Conservation (phyloP, 2,329 filamentous ascomycete species). For the Penicillium sp. region DNA sequence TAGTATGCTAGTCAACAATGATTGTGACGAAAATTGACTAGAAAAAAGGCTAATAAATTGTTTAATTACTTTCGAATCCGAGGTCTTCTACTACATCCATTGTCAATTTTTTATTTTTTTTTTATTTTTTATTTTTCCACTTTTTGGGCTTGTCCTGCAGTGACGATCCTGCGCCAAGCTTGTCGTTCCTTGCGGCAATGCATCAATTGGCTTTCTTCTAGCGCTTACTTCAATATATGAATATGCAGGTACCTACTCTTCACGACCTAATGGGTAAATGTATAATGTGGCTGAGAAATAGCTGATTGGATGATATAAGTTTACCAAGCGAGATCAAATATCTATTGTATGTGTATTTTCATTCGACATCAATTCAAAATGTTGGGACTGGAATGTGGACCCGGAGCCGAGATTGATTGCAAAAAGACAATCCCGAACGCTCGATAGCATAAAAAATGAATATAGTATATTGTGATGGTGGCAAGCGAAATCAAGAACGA, state of each 20-base stretch:
- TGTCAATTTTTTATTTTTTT: too few species aligned
- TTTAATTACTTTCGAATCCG: background rate
- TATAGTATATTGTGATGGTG: background rate
- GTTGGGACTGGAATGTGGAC: slow-evolving; percentile 20
- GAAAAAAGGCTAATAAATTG: background rate
- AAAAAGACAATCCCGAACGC: slow-evolving; percentile 3
- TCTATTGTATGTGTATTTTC: slow-evolving; percentile 12
- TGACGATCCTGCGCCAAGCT: slow-evolving; percentile 18
- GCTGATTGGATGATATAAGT: background rate
- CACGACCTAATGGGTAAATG: background rate
- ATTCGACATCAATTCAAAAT: slow-evolving; percentile 11
- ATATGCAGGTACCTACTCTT: background rate
- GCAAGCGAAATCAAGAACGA: background rate
- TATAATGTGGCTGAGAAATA: background rate
- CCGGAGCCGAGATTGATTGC: background rate
- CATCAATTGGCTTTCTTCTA: slow-evolving; percentile 2
- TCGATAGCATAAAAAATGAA: background rate
- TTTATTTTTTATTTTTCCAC: too few species aligned
- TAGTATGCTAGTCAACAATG: background rate
- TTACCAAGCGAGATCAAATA: background rate
- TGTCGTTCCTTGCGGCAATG: slow-evolving; percentile 9
- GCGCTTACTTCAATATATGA: background rate
- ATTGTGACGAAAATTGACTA: background rate
- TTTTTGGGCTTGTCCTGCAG: slow-evolving; percentile 6
- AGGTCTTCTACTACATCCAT: too few species aligned